Evolutionary conservation across 2,329 filamentous ascomycete genomes (phyloP), one percentile per base, ranked within the genome.

Genomic region (Huntiella moniliformis): DNA sequence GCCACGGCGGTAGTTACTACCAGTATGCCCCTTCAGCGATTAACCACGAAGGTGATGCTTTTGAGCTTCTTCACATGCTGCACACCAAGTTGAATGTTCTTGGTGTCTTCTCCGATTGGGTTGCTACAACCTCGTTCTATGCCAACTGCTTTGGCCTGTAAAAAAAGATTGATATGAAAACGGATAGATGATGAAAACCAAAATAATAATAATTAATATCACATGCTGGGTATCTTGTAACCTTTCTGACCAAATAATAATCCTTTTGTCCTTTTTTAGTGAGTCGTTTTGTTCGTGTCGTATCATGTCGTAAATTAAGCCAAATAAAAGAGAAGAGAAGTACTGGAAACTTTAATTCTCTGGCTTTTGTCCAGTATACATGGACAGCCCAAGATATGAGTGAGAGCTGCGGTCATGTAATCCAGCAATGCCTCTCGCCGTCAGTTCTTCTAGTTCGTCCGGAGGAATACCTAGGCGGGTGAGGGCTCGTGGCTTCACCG

Each of bases 21-120:
- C 63, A 61, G 45, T 65, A 67, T 4, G 64, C 79, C 15, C 62
- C 65, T 4, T 67, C 73, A 42, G 59, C 67, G 1, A 68, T 75
- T 40, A 65, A 67, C 45, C 71, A 69, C 33, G 78, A 83, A 52
- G 78, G 79, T 2, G 76, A 82, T 51, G 68, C 78, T 54, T 82
- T 72, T 55, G 70, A 66, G 18, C 64, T 82, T n/a, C 56, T 83
- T 34, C 70, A 83, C 53, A 74, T 79, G 1, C 60, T 84, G 49
- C 70, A 65, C 2, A 63, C 67, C 52, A 61, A 82, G 53, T 70
- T 82, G 7, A 70, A 71, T 1, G 71, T 79, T 11, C 58, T 62
- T 28, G 75, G 67, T 4, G 67, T 83, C 51, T 83, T 83, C 54
- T 70, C 71, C 3, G 79, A 83, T 57, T 83, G 79, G 79, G 70